Evolutionary conservation across 148 eudicot species (phyloP), one percentile per base, ranked within the genome.

Genomic region (Suaeda aralocaspica): DNA sequence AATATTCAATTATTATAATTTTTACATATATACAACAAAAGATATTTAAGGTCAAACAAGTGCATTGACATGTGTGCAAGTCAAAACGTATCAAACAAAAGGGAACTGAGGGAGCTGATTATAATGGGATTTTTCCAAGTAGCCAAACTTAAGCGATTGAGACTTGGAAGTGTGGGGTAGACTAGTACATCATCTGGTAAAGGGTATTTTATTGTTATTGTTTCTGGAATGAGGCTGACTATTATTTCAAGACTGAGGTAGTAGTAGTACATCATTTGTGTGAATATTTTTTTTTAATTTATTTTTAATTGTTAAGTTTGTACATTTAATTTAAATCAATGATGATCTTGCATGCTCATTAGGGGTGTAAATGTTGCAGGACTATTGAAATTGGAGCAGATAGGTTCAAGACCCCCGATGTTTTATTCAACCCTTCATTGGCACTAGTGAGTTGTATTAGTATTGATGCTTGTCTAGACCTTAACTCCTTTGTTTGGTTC

Each of bases 331-430:
- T 48, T 5, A 33, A 24, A 15, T 15, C 55, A 31, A 29, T 48
- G 31, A 14, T 53, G 24, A 46, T 33, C 41, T 28, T 21, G 14
- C 44, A 31, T 61, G 36, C 70, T 69, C 45, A 55, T 70, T 45
- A 45, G 31, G 67, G 67, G 22, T 69, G 69, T 22, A 67, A 67
- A 8, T 73, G 6, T 79, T 67, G 26, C 83, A 94, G 99, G 88
- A 89, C 92, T 49, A 94, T 94, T 57, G 99, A 94, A 84, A 89
- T 94, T 74, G 99, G 99, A 69, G 78, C 99, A 67, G 98, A 93
- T 74, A 93, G 94, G 78, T 93, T 93, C 84, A 94, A 94, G 85
- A 91, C 84, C 68, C 99, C 99, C 66, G 99, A 94, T 82, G 83
- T 94, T n/a, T 77, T 94, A 48, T 94, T 94, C 83, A 94, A 91